A percentile compares a stretch with the other conserved stretches of the same genome.
Evolutionary conservation across 768 basidiomycete species (phyloP).

Genomic region (Pisolithus albus): DNA sequence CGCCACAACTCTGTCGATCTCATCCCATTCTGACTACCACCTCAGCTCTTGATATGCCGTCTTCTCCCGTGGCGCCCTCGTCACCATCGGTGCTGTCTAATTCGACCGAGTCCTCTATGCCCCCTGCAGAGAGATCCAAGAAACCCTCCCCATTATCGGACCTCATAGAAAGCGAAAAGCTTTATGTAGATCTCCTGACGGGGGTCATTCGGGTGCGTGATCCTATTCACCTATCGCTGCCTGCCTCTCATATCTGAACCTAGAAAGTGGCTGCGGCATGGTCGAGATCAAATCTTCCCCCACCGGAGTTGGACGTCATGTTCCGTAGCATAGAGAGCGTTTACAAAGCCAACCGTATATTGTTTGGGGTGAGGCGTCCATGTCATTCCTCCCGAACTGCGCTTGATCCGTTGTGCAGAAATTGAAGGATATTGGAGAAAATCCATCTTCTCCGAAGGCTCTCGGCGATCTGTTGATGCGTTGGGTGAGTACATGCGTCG

Average conservation of each 20-base stretch:
- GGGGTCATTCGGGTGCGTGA: constrained; percentile 81
- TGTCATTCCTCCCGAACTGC: neutral
- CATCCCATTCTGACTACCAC: constrained; percentile 12
- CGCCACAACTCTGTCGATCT: neutral
- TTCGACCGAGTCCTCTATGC: constrained; percentile 11
- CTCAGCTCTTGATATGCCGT: constrained; percentile 19
- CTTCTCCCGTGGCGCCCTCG: constrained; percentile 17
- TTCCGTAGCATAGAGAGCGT: constrained; percentile 90
- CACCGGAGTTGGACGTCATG: constrained; percentile 85
- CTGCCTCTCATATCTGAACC: constrained; percentile 9
- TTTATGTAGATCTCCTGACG: constrained; percentile 85
- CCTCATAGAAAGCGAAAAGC: constrained; percentile 89
- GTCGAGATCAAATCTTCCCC: constrained; percentile 93
- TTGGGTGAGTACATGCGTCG: constrained; percentile 61
- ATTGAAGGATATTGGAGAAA: constrained; percentile 89
- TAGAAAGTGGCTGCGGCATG: constrained; percentile 98
- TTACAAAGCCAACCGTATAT: constrained; percentile 82
- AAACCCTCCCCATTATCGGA: constrained; percentile 81
- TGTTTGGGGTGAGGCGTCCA: constrained; percentile 51
- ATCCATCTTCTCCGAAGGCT: constrained; percentile 88
- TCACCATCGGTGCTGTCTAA: constrained; percentile 16
- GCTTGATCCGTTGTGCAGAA: constrained; percentile 45
- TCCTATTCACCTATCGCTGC: neutral
- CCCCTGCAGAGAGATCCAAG: constrained; percentile 44
- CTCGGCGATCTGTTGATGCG: constrained; percentile 94